phyloP scores from a whole-genome alignment of 495 filamentous ascomycete genomes.

The Arthonia radiata region DNA sequence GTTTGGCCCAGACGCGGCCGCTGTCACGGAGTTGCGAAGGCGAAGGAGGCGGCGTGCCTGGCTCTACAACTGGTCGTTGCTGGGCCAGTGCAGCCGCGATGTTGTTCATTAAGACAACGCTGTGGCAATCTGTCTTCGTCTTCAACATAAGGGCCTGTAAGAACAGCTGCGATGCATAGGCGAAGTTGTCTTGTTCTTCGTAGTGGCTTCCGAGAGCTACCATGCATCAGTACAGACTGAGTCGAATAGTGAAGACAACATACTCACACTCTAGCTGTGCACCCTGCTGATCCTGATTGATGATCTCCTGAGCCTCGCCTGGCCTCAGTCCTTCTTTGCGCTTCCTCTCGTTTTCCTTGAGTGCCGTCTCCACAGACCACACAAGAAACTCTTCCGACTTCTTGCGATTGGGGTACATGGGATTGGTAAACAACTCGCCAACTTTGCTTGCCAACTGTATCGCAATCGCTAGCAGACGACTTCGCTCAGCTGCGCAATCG shows the following conservation, averaged over 20 bases:
- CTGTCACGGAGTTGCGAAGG: constrained; percentile 29
- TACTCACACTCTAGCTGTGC: constrained; percentile 39
- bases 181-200: constrained; percentile 36
- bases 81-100: constrained; percentile 40
- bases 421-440: constrained; percentile 46
- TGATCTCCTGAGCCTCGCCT: constrained; percentile 48
- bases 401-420: constrained; percentile 32
- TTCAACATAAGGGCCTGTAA: constrained; percentile 51
- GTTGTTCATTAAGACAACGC: constrained; percentile 61
- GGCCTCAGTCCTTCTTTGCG: constrained; percentile 33
- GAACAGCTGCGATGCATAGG: constrained; percentile 69
- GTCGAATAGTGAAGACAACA: neutral
- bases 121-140: constrained; percentile 33
- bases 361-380: constrained; percentile 58
- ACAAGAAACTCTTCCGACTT: constrained; percentile 45
- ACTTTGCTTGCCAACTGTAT: constrained; percentile 58
- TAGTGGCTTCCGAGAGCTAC: constrained; percentile 50
- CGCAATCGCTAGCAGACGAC: constrained; percentile 42
- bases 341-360: constrained; percentile 47
- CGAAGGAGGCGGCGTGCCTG: constrained; percentile 8
- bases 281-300: constrained; percentile 46
- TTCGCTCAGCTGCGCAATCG: constrained; percentile 34
- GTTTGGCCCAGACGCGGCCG: constrained; percentile 48
- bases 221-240: neutral
- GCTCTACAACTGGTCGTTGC: constrained; percentile 24